phyloP scores from a whole-genome alignment of 768 basidiomycete species.

The Auricularia sp. region DNA sequence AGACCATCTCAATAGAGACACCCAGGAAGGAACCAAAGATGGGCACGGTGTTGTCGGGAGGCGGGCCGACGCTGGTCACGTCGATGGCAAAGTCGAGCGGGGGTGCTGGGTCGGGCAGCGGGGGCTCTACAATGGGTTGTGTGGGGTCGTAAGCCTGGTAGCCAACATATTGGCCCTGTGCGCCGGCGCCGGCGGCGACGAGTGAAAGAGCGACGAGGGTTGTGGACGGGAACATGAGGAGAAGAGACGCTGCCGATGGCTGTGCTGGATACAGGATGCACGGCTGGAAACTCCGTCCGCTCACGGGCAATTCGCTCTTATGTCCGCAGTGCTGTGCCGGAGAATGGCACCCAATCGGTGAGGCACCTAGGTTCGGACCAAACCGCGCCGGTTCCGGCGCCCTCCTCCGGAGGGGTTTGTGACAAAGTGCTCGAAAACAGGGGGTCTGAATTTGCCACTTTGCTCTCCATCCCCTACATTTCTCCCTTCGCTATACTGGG shows the following conservation, averaged over 20 bases:
- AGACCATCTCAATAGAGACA: slow-evolving; percentile 1
- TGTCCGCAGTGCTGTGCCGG: no score
- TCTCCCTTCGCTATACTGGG: no score
- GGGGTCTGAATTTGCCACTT: no score
- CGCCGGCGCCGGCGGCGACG: not conserved
- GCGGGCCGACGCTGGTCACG: not conserved
- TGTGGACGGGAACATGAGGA: not conserved
- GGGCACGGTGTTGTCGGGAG: not conserved
- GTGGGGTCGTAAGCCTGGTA: slow-evolving; percentile 2
- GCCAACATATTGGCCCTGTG: not conserved
- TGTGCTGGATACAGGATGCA: no score
- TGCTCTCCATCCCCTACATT: no score
- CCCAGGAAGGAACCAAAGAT: not conserved
- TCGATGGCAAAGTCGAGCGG: not conserved
- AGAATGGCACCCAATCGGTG: no score
- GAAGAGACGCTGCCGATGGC: not conserved
- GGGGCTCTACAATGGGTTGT: not conserved
- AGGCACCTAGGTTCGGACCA: no score
- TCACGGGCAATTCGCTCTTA: no score
- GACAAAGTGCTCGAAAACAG: no score
- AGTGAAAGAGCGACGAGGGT: not conserved
- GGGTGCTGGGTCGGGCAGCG: not conserved
- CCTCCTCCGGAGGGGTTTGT: no score
- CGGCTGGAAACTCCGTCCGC: no score
- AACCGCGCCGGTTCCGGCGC: no score